phyloP scores from a whole-genome alignment of 768 basidiomycete genomes.

The Myochromella boudieri region DNA sequence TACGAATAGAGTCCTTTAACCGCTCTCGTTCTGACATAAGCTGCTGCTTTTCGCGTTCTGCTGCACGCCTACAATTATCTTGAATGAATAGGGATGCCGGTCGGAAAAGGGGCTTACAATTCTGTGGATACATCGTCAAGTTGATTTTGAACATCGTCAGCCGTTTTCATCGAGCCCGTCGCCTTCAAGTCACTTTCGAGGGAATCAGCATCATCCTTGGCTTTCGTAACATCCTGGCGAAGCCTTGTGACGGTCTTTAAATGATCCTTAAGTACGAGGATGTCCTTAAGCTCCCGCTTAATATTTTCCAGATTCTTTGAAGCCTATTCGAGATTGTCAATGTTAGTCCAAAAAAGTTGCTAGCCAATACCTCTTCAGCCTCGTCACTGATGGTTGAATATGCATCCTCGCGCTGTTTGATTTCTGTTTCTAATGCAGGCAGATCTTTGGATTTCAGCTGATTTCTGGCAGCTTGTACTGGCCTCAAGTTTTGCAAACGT shows the following conservation, averaged over 20 bases:
- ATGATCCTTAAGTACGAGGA: conserved; percentile 59
- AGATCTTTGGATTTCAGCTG: conserved; percentile 63
- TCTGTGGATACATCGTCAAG: conserved; percentile 60
- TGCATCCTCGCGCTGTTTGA: conserved; percentile 54
- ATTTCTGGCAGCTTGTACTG: conserved; percentile 52
- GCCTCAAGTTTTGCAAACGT: conserved; percentile 57
- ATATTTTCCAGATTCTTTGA: conserved; percentile 49
- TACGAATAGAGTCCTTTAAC: conserved; percentile 49
- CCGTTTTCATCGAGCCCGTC: conserved; percentile 78
- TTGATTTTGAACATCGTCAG: conserved; percentile 82
- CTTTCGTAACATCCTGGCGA: conserved; percentile 55
- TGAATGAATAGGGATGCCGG: neutral
- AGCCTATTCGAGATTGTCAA: conserved; percentile 37
- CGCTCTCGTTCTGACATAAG: conserved; percentile 64
- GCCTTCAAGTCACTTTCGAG: conserved; percentile 69
- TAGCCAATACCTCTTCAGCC: conserved; percentile 65
- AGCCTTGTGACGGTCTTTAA: conserved; percentile 58
- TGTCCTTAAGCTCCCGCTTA: conserved; percentile 61
- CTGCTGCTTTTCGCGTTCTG: conserved; percentile 61
- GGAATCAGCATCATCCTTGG: conserved; percentile 58
- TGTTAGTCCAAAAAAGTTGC: conserved; percentile 1
- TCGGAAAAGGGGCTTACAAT: conserved; percentile 52
- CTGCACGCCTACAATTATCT: conserved; percentile 53
- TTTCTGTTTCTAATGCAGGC: conserved; percentile 60
- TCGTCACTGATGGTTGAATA: conserved; percentile 49